phyloP scores from a whole-genome alignment of 179 eudicot species.

The Silene coronaria region DNA sequence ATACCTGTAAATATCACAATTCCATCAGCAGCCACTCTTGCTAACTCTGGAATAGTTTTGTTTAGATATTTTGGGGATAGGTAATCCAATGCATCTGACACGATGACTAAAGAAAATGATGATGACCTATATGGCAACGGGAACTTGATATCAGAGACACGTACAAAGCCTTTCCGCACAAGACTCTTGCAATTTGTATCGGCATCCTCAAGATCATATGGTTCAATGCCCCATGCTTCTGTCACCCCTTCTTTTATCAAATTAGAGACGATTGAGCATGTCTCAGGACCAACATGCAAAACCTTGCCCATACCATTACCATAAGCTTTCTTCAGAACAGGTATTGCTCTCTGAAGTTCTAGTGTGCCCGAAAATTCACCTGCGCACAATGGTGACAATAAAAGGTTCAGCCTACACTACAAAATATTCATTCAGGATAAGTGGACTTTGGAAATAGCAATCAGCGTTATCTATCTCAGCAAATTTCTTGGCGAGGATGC shows the following conservation, averaged over 20 bases:
- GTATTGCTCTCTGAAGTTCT: conserved; percentile 75
- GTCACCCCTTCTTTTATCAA: conserved; percentile 70
- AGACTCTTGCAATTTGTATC: conserved; percentile 69
- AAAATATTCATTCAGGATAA: not conserved
- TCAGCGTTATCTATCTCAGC: conserved; percentile 2
- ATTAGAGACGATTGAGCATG: conserved; percentile 77
- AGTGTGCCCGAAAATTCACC: conserved; percentile 84
- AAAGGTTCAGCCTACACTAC: not conserved
- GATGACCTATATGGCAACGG: conserved; percentile 78
- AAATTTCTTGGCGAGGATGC: not conserved
- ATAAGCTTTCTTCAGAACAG: conserved; percentile 69
- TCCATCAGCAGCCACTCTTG: conserved; percentile 69
- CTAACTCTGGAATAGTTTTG: conserved; percentile 85
- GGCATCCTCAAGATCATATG: conserved; percentile 87
- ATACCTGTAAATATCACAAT: conserved; percentile 77
- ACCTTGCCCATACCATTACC: conserved; percentile 80
- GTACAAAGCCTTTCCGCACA: conserved; percentile 74
- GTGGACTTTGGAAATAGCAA: not conserved
- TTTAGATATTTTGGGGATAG: conserved; percentile 85
- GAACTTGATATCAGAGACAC: conserved; percentile 95
- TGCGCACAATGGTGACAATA: conserved; percentile 15
- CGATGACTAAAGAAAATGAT: conserved; percentile 79
- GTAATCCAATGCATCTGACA: conserved; percentile 90
- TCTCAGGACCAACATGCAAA: conserved; percentile 89
- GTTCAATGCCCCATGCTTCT: conserved; percentile 98